Evolutionary conservation across 306 rosid species (phyloP).

Genomic region (Cicer arietinum): DNA sequence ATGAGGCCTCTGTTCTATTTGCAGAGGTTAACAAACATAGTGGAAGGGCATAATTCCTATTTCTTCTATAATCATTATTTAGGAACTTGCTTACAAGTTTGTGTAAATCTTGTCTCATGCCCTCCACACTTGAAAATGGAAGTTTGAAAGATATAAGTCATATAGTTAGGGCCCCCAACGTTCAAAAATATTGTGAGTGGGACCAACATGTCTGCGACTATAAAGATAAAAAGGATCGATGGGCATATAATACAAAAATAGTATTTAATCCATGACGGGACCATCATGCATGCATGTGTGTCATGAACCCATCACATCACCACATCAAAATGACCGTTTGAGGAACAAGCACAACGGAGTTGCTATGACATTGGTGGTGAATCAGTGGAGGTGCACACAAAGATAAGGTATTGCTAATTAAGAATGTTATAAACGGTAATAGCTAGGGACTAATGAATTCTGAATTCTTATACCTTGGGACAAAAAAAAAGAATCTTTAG

Average conservation of each 20-base stretch:
- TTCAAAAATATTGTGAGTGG: constrained; percentile 46
- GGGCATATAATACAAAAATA: constrained; percentile 44
- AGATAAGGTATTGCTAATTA: constrained; percentile 3
- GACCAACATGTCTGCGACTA: constrained; percentile 37
- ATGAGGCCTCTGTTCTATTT: not conserved
- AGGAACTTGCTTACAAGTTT: constrained; percentile 36
- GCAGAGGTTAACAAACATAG: not conserved
- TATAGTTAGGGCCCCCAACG: constrained; percentile 52
- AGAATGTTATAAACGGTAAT: not conserved
- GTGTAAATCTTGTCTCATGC: constrained; percentile 33
- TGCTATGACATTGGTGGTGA: constrained; percentile 15
- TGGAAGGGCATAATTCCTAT: not conserved
- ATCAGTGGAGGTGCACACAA: not conserved
- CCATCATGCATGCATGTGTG: constrained; percentile 50
- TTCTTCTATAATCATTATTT: constrained; percentile 27
- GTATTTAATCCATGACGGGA: constrained; percentile 56
- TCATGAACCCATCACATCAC: constrained; percentile 31
- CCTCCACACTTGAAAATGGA: not conserved
- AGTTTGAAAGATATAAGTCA: not conserved
- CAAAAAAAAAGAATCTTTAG: no score
- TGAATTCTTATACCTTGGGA: not conserved
- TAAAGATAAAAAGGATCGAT: not conserved
- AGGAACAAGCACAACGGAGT: not conserved
- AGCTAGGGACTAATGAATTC: not conserved
- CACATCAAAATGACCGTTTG: constrained; percentile 55